Percentiles rank a stretch among this genome's conserved stretches.
Evolutionary conservation across 176 grass and related monocot species (phyloP).

Genomic region (Triticum monococcum): DNA sequence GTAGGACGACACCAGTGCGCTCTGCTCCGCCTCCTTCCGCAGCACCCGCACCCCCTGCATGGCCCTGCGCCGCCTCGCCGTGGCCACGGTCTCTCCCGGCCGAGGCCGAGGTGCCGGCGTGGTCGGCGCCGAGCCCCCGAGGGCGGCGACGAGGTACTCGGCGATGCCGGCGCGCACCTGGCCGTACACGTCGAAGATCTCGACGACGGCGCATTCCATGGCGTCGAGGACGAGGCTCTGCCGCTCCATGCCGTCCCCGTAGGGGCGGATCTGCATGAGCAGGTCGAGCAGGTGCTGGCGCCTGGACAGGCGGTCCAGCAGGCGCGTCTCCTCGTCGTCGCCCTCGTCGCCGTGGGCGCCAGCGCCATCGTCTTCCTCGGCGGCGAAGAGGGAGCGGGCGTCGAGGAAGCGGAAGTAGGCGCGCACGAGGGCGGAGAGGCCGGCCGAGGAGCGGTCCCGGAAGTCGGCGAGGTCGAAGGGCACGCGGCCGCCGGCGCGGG

Average conservation of each 20-base stretch:
- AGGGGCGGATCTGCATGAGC: slow-evolving; percentile 79
- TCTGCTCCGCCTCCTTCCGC: slow-evolving; percentile 58
- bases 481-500: slow-evolving; percentile 43
- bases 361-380: background rate
- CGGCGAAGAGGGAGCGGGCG: slow-evolving; percentile 62
- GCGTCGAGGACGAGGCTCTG: slow-evolving; percentile 68
- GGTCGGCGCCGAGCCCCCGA: slow-evolving; percentile 38
- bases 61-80: slow-evolving; percentile 37
- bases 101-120: background rate
- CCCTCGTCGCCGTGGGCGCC: background rate
- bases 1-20: slow-evolving; percentile 58
- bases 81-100: slow-evolving; percentile 18
- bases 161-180: slow-evolving; percentile 78
- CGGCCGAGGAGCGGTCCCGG: slow-evolving; percentile 55
- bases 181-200: slow-evolving; percentile 96
- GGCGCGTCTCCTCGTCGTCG: slow-evolving; percentile 35
- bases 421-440: slow-evolving; percentile 69
- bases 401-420: slow-evolving; percentile 95
- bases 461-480: slow-evolving; percentile 95
- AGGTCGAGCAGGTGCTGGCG: slow-evolving; percentile 72
- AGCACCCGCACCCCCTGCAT: slow-evolving; percentile 60
- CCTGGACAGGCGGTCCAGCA: slow-evolving; percentile 54
- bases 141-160: slow-evolving; percentile 56
- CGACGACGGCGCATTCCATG: slow-evolving; percentile 84
- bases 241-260: slow-evolving; percentile 68